A percentile compares a stretch with the other conserved stretches of the same genome.
These are phyloP conservation scores for Neofusicoccum sp. DNA, from an alignment of 2,329 filamentous ascomycete genomes.

Conservation along the genomic window DNA sequence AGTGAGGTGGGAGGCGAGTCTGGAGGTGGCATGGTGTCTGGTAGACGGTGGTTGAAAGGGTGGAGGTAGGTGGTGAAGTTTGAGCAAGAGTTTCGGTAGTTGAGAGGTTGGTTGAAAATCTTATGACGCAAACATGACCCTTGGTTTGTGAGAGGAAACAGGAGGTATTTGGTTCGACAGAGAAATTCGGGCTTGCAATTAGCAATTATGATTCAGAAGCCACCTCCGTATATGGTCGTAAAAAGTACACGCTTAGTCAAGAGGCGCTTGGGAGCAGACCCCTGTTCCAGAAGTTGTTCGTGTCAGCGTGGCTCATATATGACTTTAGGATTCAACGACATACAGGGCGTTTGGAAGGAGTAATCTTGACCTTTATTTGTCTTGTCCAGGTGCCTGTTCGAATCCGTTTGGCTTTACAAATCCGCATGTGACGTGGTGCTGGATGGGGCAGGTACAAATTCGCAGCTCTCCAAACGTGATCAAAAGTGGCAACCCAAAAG, in stretches of 20 bases:
- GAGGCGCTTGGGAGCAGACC: not conserved
- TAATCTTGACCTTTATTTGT: not conserved
- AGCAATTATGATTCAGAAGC: not conserved
- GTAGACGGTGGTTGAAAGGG: no score
- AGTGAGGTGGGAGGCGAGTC: not conserved
- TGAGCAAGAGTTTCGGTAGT: no score
- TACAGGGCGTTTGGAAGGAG: not conserved
- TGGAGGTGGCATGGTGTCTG: no score
- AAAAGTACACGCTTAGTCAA: not conserved
- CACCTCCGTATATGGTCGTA: not conserved
- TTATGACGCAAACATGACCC: no score
- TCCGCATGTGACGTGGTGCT: not conserved
- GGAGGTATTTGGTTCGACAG: no score
- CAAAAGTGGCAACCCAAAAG: not conserved
- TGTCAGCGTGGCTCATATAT: slow-evolving; percentile 2
- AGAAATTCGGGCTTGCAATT: not conserved
- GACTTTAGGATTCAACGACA: not conserved
- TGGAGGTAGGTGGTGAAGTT: no score
- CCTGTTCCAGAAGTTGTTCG: not conserved
- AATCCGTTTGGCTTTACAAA: not conserved
- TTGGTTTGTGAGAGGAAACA: no score
- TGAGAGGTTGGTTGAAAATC: no score
- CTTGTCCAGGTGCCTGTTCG: not conserved
- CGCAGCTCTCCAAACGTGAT: not conserved
- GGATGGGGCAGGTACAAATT: not conserved